Base-by-base conservation (phyloP, 1,284 basidiomycete species). In the Jaminaea rosea region DNA sequence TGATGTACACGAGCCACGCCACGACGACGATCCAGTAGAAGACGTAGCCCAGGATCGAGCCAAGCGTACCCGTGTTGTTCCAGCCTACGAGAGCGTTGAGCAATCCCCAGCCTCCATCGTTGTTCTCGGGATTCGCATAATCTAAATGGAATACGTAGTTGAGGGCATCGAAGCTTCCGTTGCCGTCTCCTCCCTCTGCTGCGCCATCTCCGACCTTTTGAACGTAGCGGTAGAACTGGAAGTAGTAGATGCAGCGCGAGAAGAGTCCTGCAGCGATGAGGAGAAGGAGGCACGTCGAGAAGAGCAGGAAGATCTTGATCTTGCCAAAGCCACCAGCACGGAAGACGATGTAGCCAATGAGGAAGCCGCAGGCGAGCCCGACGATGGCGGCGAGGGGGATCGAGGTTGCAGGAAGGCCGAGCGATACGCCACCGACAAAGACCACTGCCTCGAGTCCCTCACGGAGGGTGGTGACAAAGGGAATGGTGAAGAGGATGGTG, bases 41-140 rank as follows among this genome's bases (percentile, higher is more conserved):
- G 9, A 65, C 46, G 44, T 71, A 70, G 34, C 56, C 55, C n/a
- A 65, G 51, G 7, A 69, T 51, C 10, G 57, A 53, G 2, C 66
- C 66, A 29, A 64, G 53, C 0, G 65, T 70, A 0, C 64, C 67
- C 0, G 65, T 71, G 44, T 71, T 70, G 50, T 69, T 71, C 67
- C 67, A 72, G 10, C 69, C 69, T 3, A 67, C 55, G 11, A 72
- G 52, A 2, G 62, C 59, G 55, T 72, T 72, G 41, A 72, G 46
- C 15, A 72, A 61, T 7, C 61, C 55, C 67, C 67, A 72, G 11
- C 68, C 67, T 8, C 52, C 57, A 26, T 29, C 21, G 84, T 67
- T 55, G 53, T 62, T 50, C 46, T 84, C 86, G 0, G 76, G 92
- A 63, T 83, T 87, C 47, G 83, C 92, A 60, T 88, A 87, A 74